Evolutionary conservation across 1,284 basidiomycete species (phyloP), one percentile per base, ranked within the genome.

Genomic region (Apiotrichum mycotoxinovorans): DNA sequence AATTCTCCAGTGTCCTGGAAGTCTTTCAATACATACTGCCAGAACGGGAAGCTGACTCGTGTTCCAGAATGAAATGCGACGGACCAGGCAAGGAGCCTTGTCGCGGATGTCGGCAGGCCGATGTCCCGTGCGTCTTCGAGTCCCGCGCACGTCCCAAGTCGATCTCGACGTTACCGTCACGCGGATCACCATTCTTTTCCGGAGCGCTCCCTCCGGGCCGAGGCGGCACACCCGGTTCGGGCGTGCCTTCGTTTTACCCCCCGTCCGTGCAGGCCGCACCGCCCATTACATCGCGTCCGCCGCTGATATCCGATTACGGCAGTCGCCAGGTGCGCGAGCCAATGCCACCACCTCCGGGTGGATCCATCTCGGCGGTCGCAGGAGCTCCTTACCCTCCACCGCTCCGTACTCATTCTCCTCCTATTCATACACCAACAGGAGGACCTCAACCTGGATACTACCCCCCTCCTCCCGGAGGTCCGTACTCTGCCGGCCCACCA

Each of bases 21-120:
- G 26, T 27, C 25, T 25, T 27, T 43, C n/a, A n/a, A n/a, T n/a
- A n/a, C n/a, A 17, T 25, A 25, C 40, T 26, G 12, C 44, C 44
- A n/a, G n/a, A 33, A 30, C 30, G 27, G 44, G 35, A 38, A 20
- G 58, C 58, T 61, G 52, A 61, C 52, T 42, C 18, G 27, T 43
- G 48, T 45, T 20, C 40, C 61, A 75, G 67, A 51, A 75, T 75
- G 74, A 75, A 75, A 60, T 75, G 74, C 54, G 74, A 75, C 50
- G 74, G 74, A 37, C 74, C 74, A 14, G 63, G 66, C 26, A 60
- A 63, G 30, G 66, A 68, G 17, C 74, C 74, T 1, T 75, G 74
- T 59, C 61, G 72, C 44, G 74, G 74, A n/a, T 75, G 74, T 60
- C 58, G 69, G 42, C 66, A 69, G 58, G 69, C 72, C 27, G 67